Percentiles rank a stretch among this genome's conserved stretches.
Conservation (phyloP, 73 alveolate genomes). For the Paramecium sonneborni region DNA sequence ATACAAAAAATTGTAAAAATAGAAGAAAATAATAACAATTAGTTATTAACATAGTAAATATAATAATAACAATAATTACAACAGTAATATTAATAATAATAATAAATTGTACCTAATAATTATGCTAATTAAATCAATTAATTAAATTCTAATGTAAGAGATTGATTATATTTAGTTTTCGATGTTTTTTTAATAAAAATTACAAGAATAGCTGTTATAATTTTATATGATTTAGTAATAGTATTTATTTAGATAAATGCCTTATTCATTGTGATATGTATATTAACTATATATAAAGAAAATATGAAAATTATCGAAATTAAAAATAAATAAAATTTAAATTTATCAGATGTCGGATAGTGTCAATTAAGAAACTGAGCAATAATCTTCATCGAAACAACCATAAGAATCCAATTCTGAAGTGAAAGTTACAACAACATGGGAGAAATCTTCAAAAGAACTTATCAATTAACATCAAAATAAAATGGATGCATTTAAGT, state of each 20-base stretch:
- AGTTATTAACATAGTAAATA: no score
- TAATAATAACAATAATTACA: not conserved
- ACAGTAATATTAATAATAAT: not conserved
- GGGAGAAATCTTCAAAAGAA: conserved; percentile 34
- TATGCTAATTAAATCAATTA: not conserved
- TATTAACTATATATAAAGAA: not conserved
- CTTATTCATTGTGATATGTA: not conserved
- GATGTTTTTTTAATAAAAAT: not conserved
- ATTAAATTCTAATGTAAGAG: not conserved
- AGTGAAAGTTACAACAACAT: not conserved
- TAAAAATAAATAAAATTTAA: not conserved
- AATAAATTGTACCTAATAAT: not conserved
- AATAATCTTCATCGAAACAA: not conserved
- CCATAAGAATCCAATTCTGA: not conserved
- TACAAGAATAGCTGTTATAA: not conserved
- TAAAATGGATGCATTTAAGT: conserved; percentile 20
- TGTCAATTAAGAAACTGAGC: not conserved
- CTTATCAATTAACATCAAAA: not conserved
- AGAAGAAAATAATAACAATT: not conserved
- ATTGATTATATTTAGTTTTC: not conserved
- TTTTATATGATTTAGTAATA: not conserved
- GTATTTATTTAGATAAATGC: not conserved
- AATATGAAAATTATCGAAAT: not conserved
- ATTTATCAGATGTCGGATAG: not conserved
- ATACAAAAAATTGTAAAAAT: not conserved